These are phyloP conservation scores for Pelargonium citronellum DNA, from an alignment of 441 rosid species.

Conservation along the genomic window DNA sequence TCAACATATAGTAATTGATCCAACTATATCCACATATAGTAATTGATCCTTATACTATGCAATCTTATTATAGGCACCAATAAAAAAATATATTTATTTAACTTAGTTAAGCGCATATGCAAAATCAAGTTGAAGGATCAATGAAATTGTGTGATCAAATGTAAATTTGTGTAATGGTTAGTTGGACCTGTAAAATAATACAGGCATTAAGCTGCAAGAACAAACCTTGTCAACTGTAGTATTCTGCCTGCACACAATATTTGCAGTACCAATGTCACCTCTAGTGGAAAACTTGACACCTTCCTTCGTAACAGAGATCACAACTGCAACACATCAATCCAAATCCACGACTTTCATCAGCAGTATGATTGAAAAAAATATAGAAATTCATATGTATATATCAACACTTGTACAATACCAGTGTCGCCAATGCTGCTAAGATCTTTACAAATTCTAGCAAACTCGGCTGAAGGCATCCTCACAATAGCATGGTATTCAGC, in stretches of 20 bases:
- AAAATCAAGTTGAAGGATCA: not conserved
- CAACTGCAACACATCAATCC: constrained; percentile 41
- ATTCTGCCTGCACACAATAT: constrained; percentile 86
- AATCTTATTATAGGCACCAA: too few species aligned
- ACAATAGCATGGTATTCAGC: constrained; percentile 96
- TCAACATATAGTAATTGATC: too few species aligned
- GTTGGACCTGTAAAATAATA: too few species aligned
- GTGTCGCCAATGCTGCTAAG: constrained; percentile 92
- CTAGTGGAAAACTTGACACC: constrained; percentile 89
- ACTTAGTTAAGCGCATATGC: too few species aligned
- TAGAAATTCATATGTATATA: not conserved
- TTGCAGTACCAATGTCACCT: constrained; percentile 93
- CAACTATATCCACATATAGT: too few species aligned
- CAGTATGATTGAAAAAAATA: not conserved
- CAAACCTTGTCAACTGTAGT: constrained; percentile 83
- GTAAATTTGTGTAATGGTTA: too few species aligned
- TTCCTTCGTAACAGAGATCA: constrained; percentile 86
- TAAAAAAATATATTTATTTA: too few species aligned
- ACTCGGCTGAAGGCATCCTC: constrained; percentile 80
- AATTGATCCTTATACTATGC: too few species aligned
- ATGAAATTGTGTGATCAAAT: not conserved
- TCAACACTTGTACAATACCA: constrained; percentile 33
- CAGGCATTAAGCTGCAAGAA: not conserved
- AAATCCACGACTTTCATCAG: not conserved
- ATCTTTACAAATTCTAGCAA: constrained; percentile 83